A percentile compares a stretch with the other conserved stretches of the same genome.
Conservation (phyloP, 768 basidiomycete species). For the Lentinula boryana region DNA sequence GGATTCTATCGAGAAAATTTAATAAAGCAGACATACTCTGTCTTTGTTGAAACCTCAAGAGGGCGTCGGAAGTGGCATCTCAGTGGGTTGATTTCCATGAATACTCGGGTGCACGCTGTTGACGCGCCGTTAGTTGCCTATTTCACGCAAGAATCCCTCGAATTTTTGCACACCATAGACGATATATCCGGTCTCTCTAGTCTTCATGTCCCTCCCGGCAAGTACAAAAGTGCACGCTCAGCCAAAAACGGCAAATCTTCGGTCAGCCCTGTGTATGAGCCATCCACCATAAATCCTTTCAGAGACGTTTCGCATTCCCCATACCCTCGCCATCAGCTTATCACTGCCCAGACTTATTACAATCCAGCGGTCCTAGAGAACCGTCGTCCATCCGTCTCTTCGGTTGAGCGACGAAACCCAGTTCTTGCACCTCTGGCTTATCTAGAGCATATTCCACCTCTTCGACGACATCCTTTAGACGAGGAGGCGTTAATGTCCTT, state of each 20-base stretch:
- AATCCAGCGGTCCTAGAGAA: background rate
- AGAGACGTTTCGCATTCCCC: constrained; percentile 8
- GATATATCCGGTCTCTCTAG: constrained; percentile 48
- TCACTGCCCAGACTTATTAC: constrained; percentile 5
- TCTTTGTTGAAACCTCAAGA: constrained; percentile 57
- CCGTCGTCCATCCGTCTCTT: background rate
- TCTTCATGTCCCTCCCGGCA: constrained; percentile 51
- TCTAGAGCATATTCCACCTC: constrained; percentile 52
- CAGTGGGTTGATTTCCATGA: constrained; percentile 37
- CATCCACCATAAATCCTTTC: constrained; percentile 18
- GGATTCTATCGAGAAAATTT: constrained; percentile 39
- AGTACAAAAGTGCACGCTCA: constrained; percentile 61
- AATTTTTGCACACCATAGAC: constrained; percentile 52
- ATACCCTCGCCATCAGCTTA: constrained; percentile 21
- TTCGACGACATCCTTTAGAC: constrained; percentile 63
- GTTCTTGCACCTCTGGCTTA: constrained; percentile 60
- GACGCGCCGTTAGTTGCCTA: constrained; percentile 55
- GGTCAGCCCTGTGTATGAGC: constrained; percentile 12
- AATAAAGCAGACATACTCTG: constrained; percentile 79
- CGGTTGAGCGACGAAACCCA: background rate
- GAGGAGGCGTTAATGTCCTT: constrained; percentile 66
- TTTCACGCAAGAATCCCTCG: constrained; percentile 58
- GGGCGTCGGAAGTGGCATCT: constrained; percentile 81
- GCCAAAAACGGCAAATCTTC: constrained; percentile 27
- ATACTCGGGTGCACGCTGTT: constrained; percentile 3